These are phyloP conservation scores for Bonia amplexicaulis DNA, from an alignment of 176 grass and related monocot species.

Conservation along the genomic window DNA sequence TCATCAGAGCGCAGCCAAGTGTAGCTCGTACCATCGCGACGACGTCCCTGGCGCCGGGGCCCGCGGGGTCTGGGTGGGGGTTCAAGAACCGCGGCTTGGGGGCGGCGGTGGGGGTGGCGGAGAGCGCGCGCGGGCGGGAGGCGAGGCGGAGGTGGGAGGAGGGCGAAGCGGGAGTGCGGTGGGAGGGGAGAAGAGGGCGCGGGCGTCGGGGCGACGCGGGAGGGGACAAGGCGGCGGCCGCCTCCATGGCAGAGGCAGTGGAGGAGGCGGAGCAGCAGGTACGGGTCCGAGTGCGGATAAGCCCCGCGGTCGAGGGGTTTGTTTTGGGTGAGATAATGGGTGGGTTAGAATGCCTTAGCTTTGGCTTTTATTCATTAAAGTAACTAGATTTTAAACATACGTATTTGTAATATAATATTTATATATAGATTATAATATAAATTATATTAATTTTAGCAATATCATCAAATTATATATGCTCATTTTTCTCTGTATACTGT, in stretches of 20 bases:
- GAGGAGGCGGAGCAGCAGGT: neutral
- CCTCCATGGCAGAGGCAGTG: slow-evolving; percentile 38
- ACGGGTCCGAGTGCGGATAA: slow-evolving; percentile 38
- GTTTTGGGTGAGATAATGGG: neutral
- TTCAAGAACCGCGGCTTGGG: slow-evolving; percentile 29
- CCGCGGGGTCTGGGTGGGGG: slow-evolving; percentile 22
- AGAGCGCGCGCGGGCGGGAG: slow-evolving; percentile 10
- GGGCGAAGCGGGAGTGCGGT: neutral
- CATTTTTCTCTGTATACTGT: too few species aligned
- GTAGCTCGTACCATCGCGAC: slow-evolving; percentile 30
- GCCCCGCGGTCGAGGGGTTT: neutral
- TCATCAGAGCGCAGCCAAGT: neutral
- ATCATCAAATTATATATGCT: too few species aligned
- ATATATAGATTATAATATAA: too few species aligned
- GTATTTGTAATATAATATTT: too few species aligned
- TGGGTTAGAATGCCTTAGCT: too few species aligned
- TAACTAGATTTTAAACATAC: too few species aligned
- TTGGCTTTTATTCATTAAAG: too few species aligned
- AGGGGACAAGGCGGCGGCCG: slow-evolving; percentile 32
- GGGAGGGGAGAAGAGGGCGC: slow-evolving; percentile 27
- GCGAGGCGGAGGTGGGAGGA: slow-evolving; percentile 34
- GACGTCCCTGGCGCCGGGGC: slow-evolving; percentile 31
- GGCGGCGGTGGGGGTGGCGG: neutral
- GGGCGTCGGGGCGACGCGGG: slow-evolving; percentile 25
- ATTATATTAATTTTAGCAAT: too few species aligned